These are phyloP conservation scores for Apium graveolens DNA, from an alignment of 129 eudicot genomes.

Conservation along the genomic window DNA sequence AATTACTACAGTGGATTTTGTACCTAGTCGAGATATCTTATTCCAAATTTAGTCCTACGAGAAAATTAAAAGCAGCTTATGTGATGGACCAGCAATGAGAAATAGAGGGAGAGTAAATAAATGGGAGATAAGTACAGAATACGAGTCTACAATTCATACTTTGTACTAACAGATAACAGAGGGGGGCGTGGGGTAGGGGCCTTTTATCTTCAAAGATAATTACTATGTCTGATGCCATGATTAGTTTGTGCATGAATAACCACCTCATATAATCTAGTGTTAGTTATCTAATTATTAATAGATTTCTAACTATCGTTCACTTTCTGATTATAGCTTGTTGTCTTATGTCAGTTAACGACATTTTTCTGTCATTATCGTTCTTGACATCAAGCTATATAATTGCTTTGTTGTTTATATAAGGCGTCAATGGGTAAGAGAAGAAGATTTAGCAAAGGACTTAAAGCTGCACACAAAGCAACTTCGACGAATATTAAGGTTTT, in stretches of 20 bases:
- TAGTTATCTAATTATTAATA: background rate
- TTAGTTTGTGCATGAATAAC: background rate
- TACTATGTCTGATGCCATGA: background rate
- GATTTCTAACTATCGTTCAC: background rate
- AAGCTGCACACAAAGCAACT: constrained; percentile 88
- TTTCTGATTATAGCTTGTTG: background rate
- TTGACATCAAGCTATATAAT: background rate
- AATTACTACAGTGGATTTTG: no score
- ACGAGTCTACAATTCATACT: background rate
- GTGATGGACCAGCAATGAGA: background rate
- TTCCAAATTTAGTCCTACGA: background rate
- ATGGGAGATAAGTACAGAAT: background rate
- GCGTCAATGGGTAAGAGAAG: constrained; percentile 98
- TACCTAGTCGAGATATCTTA: no score
- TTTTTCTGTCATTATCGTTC: background rate
- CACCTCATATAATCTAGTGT: background rate
- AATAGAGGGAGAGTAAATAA: background rate
- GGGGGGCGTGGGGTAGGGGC: background rate
- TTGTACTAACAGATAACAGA: background rate
- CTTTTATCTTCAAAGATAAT: background rate
- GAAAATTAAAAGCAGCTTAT: background rate
- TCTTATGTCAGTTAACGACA: background rate
- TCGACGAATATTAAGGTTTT: constrained; percentile 76
- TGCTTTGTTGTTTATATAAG: constrained; percentile 27
- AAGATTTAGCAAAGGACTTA: constrained; percentile 94